phyloP scores from a whole-genome alignment of 1,284 basidiomycete species.

The Cutaneotrichosporon curvatum region DNA sequence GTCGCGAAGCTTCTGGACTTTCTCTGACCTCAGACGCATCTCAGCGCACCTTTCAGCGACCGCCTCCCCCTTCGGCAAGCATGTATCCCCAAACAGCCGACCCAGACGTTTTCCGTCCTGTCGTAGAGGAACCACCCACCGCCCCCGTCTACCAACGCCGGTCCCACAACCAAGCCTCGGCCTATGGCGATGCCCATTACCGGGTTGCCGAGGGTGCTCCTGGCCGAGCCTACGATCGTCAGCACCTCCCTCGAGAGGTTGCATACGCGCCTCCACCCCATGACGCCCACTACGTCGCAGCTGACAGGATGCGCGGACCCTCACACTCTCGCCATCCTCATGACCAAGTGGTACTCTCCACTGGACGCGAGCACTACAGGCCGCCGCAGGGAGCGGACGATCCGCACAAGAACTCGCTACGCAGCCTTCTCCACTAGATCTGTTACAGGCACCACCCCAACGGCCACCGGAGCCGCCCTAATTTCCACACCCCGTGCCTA shows the following conservation, averaged over 20 bases:
- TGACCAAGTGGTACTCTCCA: neutral
- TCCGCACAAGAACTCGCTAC: constrained; percentile 9
- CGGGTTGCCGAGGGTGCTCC: too few relatives aligned
- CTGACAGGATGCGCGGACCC: neutral
- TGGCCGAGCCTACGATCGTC: too few relatives aligned
- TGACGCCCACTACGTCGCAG: constrained; percentile 1
- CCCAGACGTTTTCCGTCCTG: neutral
- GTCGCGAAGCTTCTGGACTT: neutral
- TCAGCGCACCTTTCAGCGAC: constrained; percentile 2
- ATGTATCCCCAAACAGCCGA: constrained; percentile 3
- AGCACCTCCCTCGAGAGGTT: too few relatives aligned
- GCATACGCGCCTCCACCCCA: constrained; percentile 1
- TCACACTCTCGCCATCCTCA: neutral
- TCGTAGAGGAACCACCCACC: neutral
- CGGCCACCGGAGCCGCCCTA: too few relatives aligned
- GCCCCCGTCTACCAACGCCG: neutral
- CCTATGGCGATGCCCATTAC: too few relatives aligned
- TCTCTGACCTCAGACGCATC: constrained; percentile 1
- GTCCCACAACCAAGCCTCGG: too few relatives aligned
- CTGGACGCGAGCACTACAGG: neutral
- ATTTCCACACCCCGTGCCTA: too few relatives aligned
- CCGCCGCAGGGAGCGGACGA: neutral
- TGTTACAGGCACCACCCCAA: too few relatives aligned
- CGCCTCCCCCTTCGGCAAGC: neutral
- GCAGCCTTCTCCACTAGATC: constrained; percentile 14